phyloP scores from a whole-genome alignment of 106 monocot genomes.

The Allium cepa region DNA sequence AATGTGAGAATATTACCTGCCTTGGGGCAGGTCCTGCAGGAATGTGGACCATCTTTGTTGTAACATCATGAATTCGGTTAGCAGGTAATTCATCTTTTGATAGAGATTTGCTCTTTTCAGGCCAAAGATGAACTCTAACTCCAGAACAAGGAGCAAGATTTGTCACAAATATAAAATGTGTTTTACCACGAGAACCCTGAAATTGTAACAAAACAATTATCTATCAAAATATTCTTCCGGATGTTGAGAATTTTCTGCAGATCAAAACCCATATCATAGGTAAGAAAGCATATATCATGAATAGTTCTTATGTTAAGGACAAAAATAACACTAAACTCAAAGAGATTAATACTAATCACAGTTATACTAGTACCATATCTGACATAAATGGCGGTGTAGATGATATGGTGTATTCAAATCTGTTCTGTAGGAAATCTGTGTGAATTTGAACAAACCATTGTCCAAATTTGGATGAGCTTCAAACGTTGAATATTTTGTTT shows the following conservation, averaged over 20 bases:
- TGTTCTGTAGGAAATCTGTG: no score
- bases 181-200: slow-evolving; percentile 73
- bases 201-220: slow-evolving; percentile 8
- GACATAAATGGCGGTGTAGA: no score
- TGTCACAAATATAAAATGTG: slow-evolving; percentile 84
- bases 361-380: no score
- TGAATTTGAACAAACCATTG: no score
- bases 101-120: slow-evolving; percentile 39
- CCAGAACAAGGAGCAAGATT: slow-evolving; percentile 96
- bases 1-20: slow-evolving; percentile 42
- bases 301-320: neutral
- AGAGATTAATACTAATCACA: neutral
- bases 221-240: neutral
- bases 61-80: slow-evolving; percentile 67
- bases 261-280: neutral
- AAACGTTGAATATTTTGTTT: no score
- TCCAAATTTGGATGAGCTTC: no score
- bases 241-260: no score
- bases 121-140: slow-evolving; percentile 94
- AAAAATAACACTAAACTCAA: neutral
- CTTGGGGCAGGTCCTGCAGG: slow-evolving; percentile 91
- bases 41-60: slow-evolving; percentile 82
- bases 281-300: neutral
- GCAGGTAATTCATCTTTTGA: slow-evolving; percentile 17
- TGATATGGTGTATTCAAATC: no score